These are phyloP conservation scores for Mortierella sp. DNA, from an alignment of 371 early-diverging fungal genomes.

Conservation along the genomic window DNA sequence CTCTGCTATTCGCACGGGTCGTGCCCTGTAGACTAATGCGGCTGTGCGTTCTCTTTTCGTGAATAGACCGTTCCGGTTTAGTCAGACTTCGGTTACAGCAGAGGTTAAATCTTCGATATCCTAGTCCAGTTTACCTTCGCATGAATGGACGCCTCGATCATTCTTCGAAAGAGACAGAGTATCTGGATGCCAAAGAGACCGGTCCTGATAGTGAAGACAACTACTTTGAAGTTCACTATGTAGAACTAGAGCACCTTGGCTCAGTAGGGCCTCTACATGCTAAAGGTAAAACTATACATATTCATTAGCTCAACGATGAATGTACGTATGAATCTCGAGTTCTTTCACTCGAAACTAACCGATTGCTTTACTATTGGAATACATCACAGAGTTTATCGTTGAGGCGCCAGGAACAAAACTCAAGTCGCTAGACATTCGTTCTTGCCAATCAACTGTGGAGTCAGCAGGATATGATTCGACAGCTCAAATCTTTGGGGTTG, in stretches of 20 bases:
- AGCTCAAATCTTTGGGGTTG: slow-evolving; percentile 22
- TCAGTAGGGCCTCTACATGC: not conserved
- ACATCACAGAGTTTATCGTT: slow-evolving; percentile 11
- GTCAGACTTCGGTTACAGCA: slow-evolving; percentile 18
- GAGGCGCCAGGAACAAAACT: slow-evolving; percentile 15
- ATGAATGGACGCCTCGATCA: slow-evolving; percentile 1
- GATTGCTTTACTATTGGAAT: too few relatives aligned
- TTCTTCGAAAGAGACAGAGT: not conserved
- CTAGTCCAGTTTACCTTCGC: slow-evolving; percentile 7
- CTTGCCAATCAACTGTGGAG: slow-evolving; percentile 2
- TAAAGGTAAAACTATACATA: slow-evolving; percentile 4
- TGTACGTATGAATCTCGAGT: not conserved
- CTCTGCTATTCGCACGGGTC: too few relatives aligned
- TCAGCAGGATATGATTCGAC: not conserved
- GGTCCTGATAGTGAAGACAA: not conserved
- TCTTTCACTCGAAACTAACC: not conserved
- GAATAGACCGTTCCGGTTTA: not conserved
- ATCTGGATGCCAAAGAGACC: not conserved
- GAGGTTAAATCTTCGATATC: slow-evolving; percentile 14
- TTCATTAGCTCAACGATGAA: too few relatives aligned
- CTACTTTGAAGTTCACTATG: slow-evolving; percentile 16
- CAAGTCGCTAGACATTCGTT: slow-evolving; percentile 7
- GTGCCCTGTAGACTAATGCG: too few relatives aligned
- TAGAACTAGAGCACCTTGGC: slow-evolving; percentile 16
- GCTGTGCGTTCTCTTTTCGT: too few relatives aligned